phyloP scores from a whole-genome alignment of 305 asterid genomes.

The Fraxinus albicans region DNA sequence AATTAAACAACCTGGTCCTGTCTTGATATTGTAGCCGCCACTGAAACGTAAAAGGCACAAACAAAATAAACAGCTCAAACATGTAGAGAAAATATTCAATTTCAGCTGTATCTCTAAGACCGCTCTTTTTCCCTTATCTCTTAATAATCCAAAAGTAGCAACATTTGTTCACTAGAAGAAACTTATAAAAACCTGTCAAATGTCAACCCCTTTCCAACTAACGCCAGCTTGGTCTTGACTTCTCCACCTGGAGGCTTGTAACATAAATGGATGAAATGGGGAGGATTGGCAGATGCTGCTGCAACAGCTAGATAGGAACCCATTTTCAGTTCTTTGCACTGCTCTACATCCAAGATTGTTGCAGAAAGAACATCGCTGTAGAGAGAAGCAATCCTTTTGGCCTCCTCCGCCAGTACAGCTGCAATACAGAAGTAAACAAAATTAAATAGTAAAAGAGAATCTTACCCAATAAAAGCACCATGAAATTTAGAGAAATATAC shows the following conservation, averaged over 20 bases:
- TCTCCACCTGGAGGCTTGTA: slow-evolving; percentile 83
- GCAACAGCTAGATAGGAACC: slow-evolving; percentile 96
- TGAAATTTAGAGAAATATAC: neutral
- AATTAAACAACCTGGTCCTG: slow-evolving; percentile 82
- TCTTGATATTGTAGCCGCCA: slow-evolving; percentile 73
- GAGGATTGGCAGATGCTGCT: slow-evolving; percentile 88
- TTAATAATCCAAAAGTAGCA: neutral
- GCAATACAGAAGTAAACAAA: slow-evolving; percentile 15
- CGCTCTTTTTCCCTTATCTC: neutral
- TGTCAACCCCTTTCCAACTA: slow-evolving; percentile 98
- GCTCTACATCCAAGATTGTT: slow-evolving; percentile 80
- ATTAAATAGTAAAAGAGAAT: neutral
- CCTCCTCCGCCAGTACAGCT: slow-evolving; percentile 83
- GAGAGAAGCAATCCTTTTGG: slow-evolving; percentile 65
- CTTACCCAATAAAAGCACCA: neutral
- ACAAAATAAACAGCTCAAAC: neutral
- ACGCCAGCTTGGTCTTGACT: slow-evolving; percentile 80
- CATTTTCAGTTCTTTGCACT: slow-evolving; percentile 97
- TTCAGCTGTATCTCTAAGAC: neutral
- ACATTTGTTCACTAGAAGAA: neutral
- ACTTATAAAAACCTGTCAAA: slow-evolving; percentile 71
- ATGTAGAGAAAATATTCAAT: neutral
- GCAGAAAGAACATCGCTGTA: slow-evolving; percentile 85
- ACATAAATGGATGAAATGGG: slow-evolving; percentile 89
- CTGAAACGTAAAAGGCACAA: slow-evolving; percentile 28